Evolutionary conservation across 169 alveolate species (phyloP).

Genomic region (Cryptosporidium ryanae): DNA sequence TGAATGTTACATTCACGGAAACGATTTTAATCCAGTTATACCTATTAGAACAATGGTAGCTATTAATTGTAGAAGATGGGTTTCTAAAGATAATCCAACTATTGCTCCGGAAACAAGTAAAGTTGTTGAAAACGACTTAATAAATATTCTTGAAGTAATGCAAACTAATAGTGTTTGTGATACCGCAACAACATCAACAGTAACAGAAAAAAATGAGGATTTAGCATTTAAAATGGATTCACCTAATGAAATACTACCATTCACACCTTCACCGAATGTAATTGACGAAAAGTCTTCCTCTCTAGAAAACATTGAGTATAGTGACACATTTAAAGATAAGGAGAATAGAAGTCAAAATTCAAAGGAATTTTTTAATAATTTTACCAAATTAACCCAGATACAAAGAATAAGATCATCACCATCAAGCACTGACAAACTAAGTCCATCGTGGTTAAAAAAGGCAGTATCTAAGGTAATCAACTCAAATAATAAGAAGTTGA

Average conservation of each 20-base stretch:
- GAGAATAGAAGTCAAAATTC: conserved; percentile 7
- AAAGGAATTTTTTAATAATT: conserved; percentile 27
- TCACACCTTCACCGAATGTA: conserved; percentile 6
- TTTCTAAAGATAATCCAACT: conserved; percentile 59
- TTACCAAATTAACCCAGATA: background rate
- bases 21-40: conserved; percentile 14
- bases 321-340: conserved; percentile 12
- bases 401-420: background rate
- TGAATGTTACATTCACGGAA: conserved; percentile 34
- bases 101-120: conserved; percentile 59
- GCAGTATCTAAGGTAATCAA: conserved; percentile 69
- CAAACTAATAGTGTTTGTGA: conserved; percentile 19
- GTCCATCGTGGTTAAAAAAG: conserved; percentile 70
- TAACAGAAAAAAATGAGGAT: conserved; percentile 46
- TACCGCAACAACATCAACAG: conserved; percentile 50
- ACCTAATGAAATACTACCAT: background rate
- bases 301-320: conserved; percentile 36
- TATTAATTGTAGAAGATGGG: conserved; percentile 72
- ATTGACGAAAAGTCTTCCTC: conserved; percentile 61
- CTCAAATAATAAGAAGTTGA: conserved; percentile 27
- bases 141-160: conserved; percentile 18
- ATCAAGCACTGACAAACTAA: conserved; percentile 14
- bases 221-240: background rate
- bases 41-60: conserved; percentile 75
- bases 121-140: conserved; percentile 25